phyloP scores from a whole-genome alignment of 2,329 filamentous ascomycete species.

The Colletotrichum sp. region DNA sequence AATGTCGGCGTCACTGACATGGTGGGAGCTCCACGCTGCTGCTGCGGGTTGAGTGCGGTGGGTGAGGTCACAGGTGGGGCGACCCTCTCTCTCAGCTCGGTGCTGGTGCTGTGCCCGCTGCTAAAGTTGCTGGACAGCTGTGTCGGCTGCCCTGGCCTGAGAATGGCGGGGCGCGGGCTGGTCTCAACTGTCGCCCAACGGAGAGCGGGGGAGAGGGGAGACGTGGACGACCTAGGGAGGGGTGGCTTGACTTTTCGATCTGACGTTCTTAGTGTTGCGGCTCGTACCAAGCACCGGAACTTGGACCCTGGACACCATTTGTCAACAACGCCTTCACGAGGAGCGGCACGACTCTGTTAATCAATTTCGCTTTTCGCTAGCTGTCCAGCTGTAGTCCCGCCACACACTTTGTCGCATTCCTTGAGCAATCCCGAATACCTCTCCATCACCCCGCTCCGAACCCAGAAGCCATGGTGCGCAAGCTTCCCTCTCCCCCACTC shows the following conservation, averaged over 20 bases:
- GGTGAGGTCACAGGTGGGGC: neutral
- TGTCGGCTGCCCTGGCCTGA: neutral
- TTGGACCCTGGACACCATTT: neutral
- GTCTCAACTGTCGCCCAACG: neutral
- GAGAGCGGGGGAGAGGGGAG: neutral
- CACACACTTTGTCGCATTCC: neutral
- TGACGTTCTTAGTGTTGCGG: slow-evolving; percentile 1
- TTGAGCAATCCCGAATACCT: neutral
- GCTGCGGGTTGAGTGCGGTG: neutral
- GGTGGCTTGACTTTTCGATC: slow-evolving; percentile 11
- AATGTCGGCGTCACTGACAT: slow-evolving; percentile 7
- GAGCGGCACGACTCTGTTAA: neutral
- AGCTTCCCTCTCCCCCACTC: neutral
- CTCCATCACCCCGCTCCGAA: neutral
- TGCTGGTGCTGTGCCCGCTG: neutral
- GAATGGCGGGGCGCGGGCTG: neutral
- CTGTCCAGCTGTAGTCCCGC: neutral
- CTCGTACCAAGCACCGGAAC: neutral
- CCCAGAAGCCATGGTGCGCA: slow-evolving; percentile 1
- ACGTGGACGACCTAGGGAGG: neutral
- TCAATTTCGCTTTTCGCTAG: neutral
- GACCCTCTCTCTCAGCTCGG: neutral
- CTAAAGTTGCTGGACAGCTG: neutral
- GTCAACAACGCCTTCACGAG: neutral
- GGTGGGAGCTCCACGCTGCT: neutral